Base-by-base conservation (phyloP, 164 flowering plant genomes). In the Stephania cephalantha region DNA sequence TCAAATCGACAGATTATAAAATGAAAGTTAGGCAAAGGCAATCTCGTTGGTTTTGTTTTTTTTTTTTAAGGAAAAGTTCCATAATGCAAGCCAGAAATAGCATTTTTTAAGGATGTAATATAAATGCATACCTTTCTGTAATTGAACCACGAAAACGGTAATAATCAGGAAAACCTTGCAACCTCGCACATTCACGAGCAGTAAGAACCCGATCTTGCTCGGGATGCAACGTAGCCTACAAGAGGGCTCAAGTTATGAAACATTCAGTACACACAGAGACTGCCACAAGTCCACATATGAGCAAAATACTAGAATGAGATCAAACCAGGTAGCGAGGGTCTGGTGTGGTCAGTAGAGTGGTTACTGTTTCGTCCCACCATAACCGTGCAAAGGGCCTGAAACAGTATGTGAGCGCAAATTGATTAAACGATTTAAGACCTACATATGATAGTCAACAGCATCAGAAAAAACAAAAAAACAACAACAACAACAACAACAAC, bases 281-380 rank as follows among this genome's bases (percentile, higher is more conserved):
- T 9, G n/a, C 5, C 44, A 18, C 46, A 13, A 25, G 31, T 31
- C 8, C 44, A 20, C 61, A 46, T 18, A 12, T 66, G 42, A 48
- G 25, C 25, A 73, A 44, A 35, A 61, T 58, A 15, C 1, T 20
- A 25, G n/a, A 72, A 61, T 18, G 18, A 25, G 67, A 68, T 65
- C 3, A 29, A 83, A 87, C 91, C 86, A 82, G 85, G 78, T 65
- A 66, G 71, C 79, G 87, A 70, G 81, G 71, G 35, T 78, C 69
- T 46, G 88, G 88, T 73, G 71, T 78, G 10, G 88, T 84, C 48
- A 87, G 25, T 25, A 90, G 76, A 55, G 93, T 90, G 52, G 91
- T 78, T 71, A 90, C 83, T 7, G 85, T 85, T 77, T 90, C 93
- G 61, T 90, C 91, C 91, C 93, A 90, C 93, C 93, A 90, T 72